These are phyloP conservation scores for Colletotrichum eremochloae DNA, from an alignment of 2,329 filamentous ascomycete species.

Conservation along the genomic window DNA sequence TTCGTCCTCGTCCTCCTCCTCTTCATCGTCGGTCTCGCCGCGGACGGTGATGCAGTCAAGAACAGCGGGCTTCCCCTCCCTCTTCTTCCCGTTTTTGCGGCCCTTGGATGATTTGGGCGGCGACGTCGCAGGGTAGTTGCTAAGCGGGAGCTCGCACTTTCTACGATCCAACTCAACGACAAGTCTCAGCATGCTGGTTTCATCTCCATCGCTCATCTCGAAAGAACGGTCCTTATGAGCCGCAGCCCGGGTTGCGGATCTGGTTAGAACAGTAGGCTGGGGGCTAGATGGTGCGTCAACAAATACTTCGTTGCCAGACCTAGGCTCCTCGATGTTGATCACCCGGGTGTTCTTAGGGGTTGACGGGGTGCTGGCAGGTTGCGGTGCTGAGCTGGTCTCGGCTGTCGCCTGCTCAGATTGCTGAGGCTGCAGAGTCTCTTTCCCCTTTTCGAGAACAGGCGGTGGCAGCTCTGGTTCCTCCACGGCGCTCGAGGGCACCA, in stretches of 20 bases:
- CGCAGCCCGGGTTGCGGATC: conserved; percentile 45
- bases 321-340: conserved; percentile 54
- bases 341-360: conserved; percentile 33
- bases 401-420: neutral
- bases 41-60: conserved; percentile 52
- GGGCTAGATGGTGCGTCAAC: conserved; percentile 65
- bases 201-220: conserved; percentile 59
- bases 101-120: conserved; percentile 46
- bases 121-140: conserved; percentile 46
- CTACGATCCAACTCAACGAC: conserved; percentile 64
- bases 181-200: conserved; percentile 62
- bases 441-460: conserved; percentile 17
- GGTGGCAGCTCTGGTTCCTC: conserved; percentile 36
- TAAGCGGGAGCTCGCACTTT: conserved; percentile 48
- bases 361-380: conserved; percentile 22
- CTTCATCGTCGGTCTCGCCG: conserved; percentile 43
- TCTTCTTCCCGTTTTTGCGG: conserved; percentile 16
- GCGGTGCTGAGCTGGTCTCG: neutral
- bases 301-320: conserved; percentile 61
- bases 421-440: conserved; percentile 1
- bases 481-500: conserved; percentile 48
- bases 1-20: conserved; percentile 9
- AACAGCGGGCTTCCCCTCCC: conserved; percentile 46
- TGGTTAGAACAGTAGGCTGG: conserved; percentile 46
- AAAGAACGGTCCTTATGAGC: conserved; percentile 50